Percentiles rank a stretch among this genome's conserved stretches.
phyloP scores from a whole-genome alignment of 768 basidiomycete genomes.

The Lentinus tigrinus region DNA sequence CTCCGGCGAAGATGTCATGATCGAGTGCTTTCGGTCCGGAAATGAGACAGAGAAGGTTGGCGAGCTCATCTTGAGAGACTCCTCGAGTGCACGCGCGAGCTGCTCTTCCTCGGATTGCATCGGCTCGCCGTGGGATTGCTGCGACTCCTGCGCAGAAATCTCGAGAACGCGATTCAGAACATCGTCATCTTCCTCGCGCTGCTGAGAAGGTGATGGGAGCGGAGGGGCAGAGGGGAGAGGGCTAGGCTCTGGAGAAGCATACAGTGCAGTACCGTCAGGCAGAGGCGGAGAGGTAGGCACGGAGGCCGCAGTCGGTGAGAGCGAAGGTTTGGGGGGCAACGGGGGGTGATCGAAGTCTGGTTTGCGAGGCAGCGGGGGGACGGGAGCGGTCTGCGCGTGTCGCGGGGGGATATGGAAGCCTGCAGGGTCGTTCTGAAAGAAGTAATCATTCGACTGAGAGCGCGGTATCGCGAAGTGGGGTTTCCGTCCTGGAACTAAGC shows the following conservation, averaged over 20 bases:
- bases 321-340: conserved; percentile 23
- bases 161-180: conserved; percentile 19
- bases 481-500: conserved; percentile 10
- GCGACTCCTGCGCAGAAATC: conserved; percentile 20
- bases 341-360: conserved; percentile 22
- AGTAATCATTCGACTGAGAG: conserved; percentile 16
- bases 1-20: conserved; percentile 14
- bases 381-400: conserved; percentile 17
- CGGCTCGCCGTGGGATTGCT: conserved; percentile 1
- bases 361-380: conserved; percentile 22
- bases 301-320: not conserved
- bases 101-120: conserved; percentile 57
- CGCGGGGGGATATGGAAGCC: not conserved
- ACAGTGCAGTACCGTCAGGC: not conserved
- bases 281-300: not conserved
- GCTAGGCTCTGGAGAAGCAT: not conserved
- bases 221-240: conserved; percentile 8
- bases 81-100: conserved; percentile 59
- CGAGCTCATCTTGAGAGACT: conserved; percentile 36
- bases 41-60: not conserved
- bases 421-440: conserved; percentile 6
- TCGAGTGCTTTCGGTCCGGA: conserved; percentile 1
- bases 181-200: conserved; percentile 8
- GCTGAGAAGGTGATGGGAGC: not conserved
- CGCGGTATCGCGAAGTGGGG: conserved; percentile 4